Conservation (phyloP, 257 asterid species). For the Lithospermum erythrorhizon region DNA sequence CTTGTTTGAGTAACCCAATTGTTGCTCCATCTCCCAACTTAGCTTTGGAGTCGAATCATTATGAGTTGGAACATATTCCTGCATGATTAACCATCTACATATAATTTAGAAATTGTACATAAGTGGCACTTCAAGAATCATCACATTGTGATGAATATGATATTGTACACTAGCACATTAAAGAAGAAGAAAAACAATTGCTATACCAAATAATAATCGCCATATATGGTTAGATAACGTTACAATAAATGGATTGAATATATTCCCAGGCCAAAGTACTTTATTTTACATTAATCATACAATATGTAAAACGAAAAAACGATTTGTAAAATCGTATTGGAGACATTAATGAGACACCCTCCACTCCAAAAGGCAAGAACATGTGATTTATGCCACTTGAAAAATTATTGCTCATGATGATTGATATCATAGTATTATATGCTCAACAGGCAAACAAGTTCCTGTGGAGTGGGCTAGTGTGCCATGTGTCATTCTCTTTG, state of each 20-base stretch:
- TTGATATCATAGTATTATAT: neutral
- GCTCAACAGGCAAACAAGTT: neutral
- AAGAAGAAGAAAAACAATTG: no score
- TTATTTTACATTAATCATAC: no score
- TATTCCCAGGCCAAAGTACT: no score
- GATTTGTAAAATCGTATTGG: no score
- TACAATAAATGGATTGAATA: no score
- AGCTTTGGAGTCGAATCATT: conserved; percentile 45
- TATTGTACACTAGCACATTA: no score
- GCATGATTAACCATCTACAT: neutral
- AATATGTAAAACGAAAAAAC: no score
- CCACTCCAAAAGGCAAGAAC: neutral
- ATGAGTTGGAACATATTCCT: conserved; percentile 69
- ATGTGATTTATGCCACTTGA: neutral
- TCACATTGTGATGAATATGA: neutral
- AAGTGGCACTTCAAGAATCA: no score
- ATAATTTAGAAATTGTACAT: no score
- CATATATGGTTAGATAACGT: no score
- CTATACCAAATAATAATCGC: no score
- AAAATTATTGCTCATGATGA: neutral
- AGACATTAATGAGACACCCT: neutral
- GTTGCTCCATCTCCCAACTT: conserved; percentile 94
- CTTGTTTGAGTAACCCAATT: conserved; percentile 48
- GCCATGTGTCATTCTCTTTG: neutral
- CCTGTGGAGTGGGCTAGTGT: neutral